A percentile compares a stretch with the other conserved stretches of the same genome.
These are phyloP conservation scores for Neoascochyta sp. DNA, from an alignment of 2,329 filamentous ascomycete genomes.

Conservation along the genomic window DNA sequence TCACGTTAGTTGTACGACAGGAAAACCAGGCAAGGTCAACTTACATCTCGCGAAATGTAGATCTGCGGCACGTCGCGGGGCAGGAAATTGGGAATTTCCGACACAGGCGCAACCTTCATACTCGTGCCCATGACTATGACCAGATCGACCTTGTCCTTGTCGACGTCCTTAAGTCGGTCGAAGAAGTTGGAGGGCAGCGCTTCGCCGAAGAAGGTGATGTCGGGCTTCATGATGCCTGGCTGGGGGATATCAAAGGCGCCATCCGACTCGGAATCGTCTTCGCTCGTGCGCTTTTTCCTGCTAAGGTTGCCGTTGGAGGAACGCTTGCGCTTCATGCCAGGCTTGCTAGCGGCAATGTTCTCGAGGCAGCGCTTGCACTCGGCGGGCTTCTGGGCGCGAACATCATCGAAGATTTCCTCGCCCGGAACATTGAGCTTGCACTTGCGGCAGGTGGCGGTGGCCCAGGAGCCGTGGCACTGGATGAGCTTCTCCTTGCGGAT, in stretches of 20 bases:
- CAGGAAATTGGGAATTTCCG: conserved; percentile 79
- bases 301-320: conserved; percentile 44
- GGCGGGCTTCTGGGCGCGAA: conserved; percentile 72
- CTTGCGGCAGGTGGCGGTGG: conserved; percentile 81
- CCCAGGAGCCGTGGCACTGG: conserved; percentile 95
- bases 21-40: too few species aligned
- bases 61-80: conserved; percentile 81
- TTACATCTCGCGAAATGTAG: conserved; percentile 75
- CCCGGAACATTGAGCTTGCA: conserved; percentile 73
- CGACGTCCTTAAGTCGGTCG: conserved; percentile 72
- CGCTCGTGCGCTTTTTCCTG: conserved; percentile 49
- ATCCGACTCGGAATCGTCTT: conserved; percentile 53
- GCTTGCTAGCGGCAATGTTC: conserved; percentile 48
- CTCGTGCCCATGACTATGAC: conserved; percentile 95
- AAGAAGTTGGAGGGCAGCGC: conserved; percentile 80
- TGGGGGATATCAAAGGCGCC: conserved; percentile 63
- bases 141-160: conserved; percentile 76
- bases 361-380: conserved; percentile 69
- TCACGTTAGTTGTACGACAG: conserved; percentile 8
- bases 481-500: conserved; percentile 78
- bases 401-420: conserved; percentile 73
- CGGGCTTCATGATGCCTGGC: conserved; percentile 85
- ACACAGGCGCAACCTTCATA: conserved; percentile 92
- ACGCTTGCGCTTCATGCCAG: conserved; percentile 52
- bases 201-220: conserved; percentile 98